phyloP scores from a whole-genome alignment of 805 yeast species.

The Wickerhamomyces queroliae region DNA sequence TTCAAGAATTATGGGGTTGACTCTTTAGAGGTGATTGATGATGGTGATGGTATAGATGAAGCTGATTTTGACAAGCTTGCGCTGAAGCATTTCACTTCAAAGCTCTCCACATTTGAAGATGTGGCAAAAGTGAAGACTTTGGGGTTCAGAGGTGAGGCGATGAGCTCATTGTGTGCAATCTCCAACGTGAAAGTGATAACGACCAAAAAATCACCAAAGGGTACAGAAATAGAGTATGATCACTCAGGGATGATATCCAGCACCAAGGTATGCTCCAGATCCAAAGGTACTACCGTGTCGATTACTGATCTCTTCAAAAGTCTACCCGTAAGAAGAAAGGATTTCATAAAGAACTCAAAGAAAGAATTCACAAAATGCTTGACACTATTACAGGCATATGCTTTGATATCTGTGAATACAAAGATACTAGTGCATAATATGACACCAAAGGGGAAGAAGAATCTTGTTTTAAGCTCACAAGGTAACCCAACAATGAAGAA shows the following conservation, averaged over 20 bases:
- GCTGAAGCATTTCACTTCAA: conserved; percentile 63
- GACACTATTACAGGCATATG: conserved; percentile 56
- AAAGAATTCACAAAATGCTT: conserved; percentile 72
- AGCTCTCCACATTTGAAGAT: conserved; percentile 51
- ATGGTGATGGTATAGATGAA: conserved; percentile 58
- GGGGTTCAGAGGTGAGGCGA: conserved; percentile 82
- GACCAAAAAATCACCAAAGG: conserved; percentile 48
- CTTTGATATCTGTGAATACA: conserved; percentile 51
- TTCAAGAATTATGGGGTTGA: conserved; percentile 72
- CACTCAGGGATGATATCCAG: conserved; percentile 44
- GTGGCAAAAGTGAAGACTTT: conserved; percentile 44
- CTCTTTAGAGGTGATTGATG: conserved; percentile 59
- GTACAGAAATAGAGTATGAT: conserved; percentile 49
- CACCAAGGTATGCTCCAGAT: conserved; percentile 41
- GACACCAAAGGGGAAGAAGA: conserved; percentile 40
- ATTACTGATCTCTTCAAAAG: conserved; percentile 56
- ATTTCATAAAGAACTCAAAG: conserved; percentile 59
- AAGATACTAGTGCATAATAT: conserved; percentile 58
- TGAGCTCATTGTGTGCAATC: conserved; percentile 62
- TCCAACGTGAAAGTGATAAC: conserved; percentile 44
- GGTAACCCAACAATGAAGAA: conserved; percentile 43
- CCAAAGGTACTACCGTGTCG: conserved; percentile 62
- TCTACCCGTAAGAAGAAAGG: conserved; percentile 80
- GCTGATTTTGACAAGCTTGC: conserved; percentile 51
- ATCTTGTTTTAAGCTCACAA: conserved; percentile 51